Evolutionary conservation across 192 early-diverging fungal genomes (phyloP), one percentile per base, ranked within the genome.

Genomic region (Coemansia nantahalensis): DNA sequence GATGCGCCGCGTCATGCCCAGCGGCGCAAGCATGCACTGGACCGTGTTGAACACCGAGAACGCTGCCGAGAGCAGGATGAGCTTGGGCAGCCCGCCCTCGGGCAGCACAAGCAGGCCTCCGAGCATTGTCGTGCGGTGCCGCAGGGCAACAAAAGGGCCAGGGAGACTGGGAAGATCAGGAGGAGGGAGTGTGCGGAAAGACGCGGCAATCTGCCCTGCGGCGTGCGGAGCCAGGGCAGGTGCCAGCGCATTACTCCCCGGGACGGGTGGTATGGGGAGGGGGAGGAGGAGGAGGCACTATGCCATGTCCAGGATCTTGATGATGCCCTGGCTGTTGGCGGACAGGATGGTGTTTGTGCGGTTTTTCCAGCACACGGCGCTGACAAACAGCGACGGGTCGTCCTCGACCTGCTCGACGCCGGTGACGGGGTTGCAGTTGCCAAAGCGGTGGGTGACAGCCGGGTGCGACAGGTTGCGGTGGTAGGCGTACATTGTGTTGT

Each of bases 361-460:
- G 33, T 79, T 87, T 65, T 89, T 93, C 92, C 91, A 96, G 56
- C 90, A 94, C 6, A 98, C 89, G 14, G 90, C 89, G 56, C 88
- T 91, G 14, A 96, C 88, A 84, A 96, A 95, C 48, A 86, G 72
- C 14, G 68, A 71, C 2, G 86, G 78, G 38, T 90, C 89, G n/a
- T 80, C 56, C 31, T 72, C 59, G 4, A 60, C 33, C 54, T 78
- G 56, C 60, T 57, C 45, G 34, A 79, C 67, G 79, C 91, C 90
- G 0, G 83, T 88, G 8, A 86, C 72, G 8, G 82, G 61, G 45
- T 90, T 81, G 28, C 82, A 77, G 38, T 82, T 83, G 12, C 89
- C 92, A 77, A 98, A 95, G 50, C 71, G 77, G 57, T 86, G 80
- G 15, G 76, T 79, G 18, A 90, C 79, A 12, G 91, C 81, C 0